phyloP scores from a whole-genome alignment of 129 eudicot species.

The Flaveria sonorensis region DNA sequence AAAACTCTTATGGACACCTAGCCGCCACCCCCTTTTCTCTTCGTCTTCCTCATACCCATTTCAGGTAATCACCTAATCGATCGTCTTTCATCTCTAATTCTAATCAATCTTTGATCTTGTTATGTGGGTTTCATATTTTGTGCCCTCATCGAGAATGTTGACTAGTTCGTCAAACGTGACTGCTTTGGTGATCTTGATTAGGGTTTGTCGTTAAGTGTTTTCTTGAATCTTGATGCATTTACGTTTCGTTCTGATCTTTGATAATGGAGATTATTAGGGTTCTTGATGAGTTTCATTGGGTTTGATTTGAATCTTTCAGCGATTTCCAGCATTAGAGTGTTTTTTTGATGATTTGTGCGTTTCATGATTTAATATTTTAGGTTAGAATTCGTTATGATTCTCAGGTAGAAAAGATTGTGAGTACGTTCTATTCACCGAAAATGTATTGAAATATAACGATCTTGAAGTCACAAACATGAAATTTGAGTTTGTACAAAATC shows the following conservation, averaged over 20 bases:
- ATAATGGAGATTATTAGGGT: conserved; percentile 2
- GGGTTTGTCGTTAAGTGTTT: conserved; percentile 4
- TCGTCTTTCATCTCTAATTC: conserved; percentile 14
- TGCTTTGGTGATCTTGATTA: conserved; percentile 23
- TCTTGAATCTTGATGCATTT: background rate
- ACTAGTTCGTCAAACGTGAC: conserved; percentile 33
- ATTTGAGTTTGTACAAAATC: background rate
- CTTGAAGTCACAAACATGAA: background rate
- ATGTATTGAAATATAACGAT: conserved; percentile 1
- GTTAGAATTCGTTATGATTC: background rate
- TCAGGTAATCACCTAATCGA: conserved; percentile 36
- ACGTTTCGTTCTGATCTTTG: conserved; percentile 15
- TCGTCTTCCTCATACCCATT: conserved; percentile 7
- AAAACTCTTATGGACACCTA: conserved; percentile 22
- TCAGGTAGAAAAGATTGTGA: background rate
- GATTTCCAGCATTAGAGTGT: background rate
- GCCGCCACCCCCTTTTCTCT: conserved; percentile 45
- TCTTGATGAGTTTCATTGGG: conserved; percentile 16
- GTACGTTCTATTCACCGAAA: background rate
- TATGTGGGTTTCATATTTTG: background rate
- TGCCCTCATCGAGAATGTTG: conserved; percentile 24
- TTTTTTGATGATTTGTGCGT: conserved; percentile 21
- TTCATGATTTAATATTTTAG: conserved; percentile 8
- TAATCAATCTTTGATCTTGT: conserved; percentile 1
- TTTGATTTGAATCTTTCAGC: background rate